Conservation (phyloP, 1,139 yeast species). For the Saccharomyces hybrid region DNA sequence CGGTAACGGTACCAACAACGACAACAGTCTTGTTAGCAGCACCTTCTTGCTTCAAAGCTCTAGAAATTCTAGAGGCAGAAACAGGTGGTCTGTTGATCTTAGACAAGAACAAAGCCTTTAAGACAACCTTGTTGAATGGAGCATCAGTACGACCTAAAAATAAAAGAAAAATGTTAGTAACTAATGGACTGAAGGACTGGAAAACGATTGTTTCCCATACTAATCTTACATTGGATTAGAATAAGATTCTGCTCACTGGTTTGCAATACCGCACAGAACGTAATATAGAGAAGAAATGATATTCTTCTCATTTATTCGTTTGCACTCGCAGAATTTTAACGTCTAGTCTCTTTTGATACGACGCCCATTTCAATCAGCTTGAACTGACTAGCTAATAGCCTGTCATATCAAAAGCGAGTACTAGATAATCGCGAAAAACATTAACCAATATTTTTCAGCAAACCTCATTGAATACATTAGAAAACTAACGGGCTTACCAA, state of each 20-base stretch:
- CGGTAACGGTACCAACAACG: too few relatives aligned
- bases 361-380: neutral
- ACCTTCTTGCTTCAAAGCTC: too few relatives aligned
- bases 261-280: constrained; percentile 14
- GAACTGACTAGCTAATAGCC: neutral
- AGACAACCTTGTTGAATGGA: too few relatives aligned
- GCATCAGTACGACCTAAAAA: constrained; percentile 36
- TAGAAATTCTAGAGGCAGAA: too few relatives aligned
- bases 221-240: constrained; percentile 8
- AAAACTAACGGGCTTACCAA: neutral
- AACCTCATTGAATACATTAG: neutral
- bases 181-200: constrained; percentile 9
- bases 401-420: neutral
- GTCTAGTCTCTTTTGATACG: neutral
- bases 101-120: too few relatives aligned
- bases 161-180: constrained; percentile 20
- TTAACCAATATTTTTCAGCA: constrained; percentile 1
- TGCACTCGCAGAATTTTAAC: constrained; percentile 55
- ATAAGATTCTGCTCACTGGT: constrained; percentile 28
- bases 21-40: too few relatives aligned
- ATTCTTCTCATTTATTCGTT: constrained; percentile 14
- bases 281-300: neutral
- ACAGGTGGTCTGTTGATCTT: too few relatives aligned
- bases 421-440: neutral
- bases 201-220: constrained; percentile 4